phyloP scores from a whole-genome alignment of 2,329 filamentous ascomycete species.

The Fusarium decemcellulare region DNA sequence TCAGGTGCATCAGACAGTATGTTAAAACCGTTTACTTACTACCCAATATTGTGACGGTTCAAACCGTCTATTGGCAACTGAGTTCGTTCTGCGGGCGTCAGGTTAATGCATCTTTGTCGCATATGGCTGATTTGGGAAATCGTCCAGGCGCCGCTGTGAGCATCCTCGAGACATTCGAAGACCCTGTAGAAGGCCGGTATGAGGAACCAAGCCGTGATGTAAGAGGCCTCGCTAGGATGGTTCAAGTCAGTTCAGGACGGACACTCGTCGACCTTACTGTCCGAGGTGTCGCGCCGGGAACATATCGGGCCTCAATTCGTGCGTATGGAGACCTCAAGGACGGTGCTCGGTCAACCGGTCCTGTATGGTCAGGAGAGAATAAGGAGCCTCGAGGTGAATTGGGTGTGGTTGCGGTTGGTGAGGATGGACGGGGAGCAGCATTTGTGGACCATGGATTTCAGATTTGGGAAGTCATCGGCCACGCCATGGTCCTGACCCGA shows the following conservation, averaged over 20 bases:
- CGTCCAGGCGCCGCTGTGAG: conserved; percentile 85
- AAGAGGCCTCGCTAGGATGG: conserved; percentile 91
- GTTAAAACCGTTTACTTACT: conserved; percentile 51
- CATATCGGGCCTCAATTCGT: conserved; percentile 87
- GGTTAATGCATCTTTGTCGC: background rate
- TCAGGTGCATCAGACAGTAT: conserved; percentile 87
- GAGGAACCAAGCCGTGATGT: conserved; percentile 70
- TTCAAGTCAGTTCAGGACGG: conserved; percentile 84
- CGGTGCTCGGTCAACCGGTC: conserved; percentile 86
- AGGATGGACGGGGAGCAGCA: conserved; percentile 81
- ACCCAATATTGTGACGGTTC: background rate
- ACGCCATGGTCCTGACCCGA: conserved; percentile 87
- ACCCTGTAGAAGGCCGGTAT: conserved; percentile 62
- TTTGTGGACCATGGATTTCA: conserved; percentile 88
- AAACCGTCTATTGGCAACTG: background rate
- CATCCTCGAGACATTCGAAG: conserved; percentile 90
- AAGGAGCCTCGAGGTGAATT: conserved; percentile 69
- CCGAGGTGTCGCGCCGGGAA: conserved; percentile 84
- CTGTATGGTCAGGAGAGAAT: conserved; percentile 78
- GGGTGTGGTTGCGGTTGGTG: conserved; percentile 81
- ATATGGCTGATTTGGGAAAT: conserved; percentile 22
- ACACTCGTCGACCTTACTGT: conserved; percentile 92
- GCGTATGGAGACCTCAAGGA: conserved; percentile 89
- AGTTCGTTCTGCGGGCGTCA: background rate
- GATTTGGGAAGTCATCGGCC: conserved; percentile 96